phyloP scores from a whole-genome alignment of 129 eudicot genomes.

The Tagetes erecta region DNA sequence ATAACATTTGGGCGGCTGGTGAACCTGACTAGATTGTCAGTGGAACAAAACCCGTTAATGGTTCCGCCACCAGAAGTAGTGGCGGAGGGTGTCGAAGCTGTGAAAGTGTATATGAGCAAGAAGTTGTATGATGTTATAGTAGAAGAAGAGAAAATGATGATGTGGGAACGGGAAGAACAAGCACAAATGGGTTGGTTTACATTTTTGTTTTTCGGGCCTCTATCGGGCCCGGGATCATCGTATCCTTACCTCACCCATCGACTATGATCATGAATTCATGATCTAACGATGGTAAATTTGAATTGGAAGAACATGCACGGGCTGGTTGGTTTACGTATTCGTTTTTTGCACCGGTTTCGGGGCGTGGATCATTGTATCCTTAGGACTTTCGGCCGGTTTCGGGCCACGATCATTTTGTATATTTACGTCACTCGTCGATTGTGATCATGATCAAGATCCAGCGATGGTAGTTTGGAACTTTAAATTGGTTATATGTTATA shows the following conservation, averaged over 20 bases:
- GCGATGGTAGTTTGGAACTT: conserved; percentile 1
- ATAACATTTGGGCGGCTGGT: conserved; percentile 70
- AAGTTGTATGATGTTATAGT: conserved; percentile 54
- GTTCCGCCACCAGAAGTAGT: conserved; percentile 73
- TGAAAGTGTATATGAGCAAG: conserved; percentile 70
- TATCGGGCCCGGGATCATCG: conserved; percentile 35
- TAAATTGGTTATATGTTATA: neutral
- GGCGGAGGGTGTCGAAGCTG: conserved; percentile 65
- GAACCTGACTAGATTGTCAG: conserved; percentile 50
- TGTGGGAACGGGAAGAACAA: conserved; percentile 42
- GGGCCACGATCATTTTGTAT: conserved; percentile 28
- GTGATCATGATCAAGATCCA: conserved; percentile 35
- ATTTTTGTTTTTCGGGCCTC: conserved; percentile 57
- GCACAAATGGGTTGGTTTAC: conserved; percentile 51
- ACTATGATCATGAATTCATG: conserved; percentile 47
- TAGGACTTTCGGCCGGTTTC: conserved; percentile 50
- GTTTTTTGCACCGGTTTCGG: conserved; percentile 50
- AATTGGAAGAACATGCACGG: conserved; percentile 24
- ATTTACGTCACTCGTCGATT: conserved; percentile 62
- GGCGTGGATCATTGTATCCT: conserved; percentile 35
- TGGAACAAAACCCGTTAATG: conserved; percentile 73
- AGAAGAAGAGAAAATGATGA: conserved; percentile 61
- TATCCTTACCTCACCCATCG: conserved; percentile 71
- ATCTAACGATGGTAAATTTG: conserved; percentile 17
- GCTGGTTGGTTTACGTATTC: conserved; percentile 58